These are phyloP conservation scores for Alnus glutinosa DNA, from an alignment of 306 rosid species.

Conservation along the genomic window DNA sequence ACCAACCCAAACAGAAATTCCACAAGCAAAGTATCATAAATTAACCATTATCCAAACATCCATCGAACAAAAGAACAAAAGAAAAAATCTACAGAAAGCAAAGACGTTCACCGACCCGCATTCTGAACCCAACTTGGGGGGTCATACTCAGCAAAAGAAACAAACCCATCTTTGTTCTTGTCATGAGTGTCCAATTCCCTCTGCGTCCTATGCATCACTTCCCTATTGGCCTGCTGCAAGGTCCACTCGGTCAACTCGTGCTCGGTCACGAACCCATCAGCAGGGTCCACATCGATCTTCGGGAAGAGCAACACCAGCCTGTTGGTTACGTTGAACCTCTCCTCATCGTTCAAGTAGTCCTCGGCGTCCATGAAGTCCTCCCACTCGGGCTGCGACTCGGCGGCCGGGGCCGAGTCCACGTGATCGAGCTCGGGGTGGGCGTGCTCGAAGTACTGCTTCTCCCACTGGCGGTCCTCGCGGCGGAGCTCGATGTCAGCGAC, in stretches of 20 bases:
- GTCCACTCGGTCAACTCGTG: constrained; percentile 87
- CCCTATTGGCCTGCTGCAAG: constrained; percentile 62
- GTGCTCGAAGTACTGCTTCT: constrained; percentile 61
- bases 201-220: constrained; percentile 68
- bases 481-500: constrained; percentile 87
- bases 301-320: constrained; percentile 72
- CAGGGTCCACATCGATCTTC: constrained; percentile 68
- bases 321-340: constrained; percentile 75
- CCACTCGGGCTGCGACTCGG: constrained; percentile 91
- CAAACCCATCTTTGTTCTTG: constrained; percentile 67
- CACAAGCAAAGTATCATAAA: not conserved
- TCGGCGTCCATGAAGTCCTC: constrained; percentile 85
- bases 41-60: not conserved
- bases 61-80: not conserved
- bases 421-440: constrained; percentile 43
- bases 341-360: constrained; percentile 80
- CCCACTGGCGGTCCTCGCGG: constrained; percentile 90
- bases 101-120: constrained; percentile 44
- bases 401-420: constrained; percentile 59
- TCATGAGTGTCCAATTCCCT: constrained; percentile 92
- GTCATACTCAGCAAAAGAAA: constrained; percentile 85
- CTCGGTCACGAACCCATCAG: constrained; percentile 55
- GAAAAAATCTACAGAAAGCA: not conserved
- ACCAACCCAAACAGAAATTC: constrained; percentile 8
- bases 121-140: constrained; percentile 83